Conservation (phyloP, 108 stramenopile genomes). For the Bacterosira constricta region DNA sequence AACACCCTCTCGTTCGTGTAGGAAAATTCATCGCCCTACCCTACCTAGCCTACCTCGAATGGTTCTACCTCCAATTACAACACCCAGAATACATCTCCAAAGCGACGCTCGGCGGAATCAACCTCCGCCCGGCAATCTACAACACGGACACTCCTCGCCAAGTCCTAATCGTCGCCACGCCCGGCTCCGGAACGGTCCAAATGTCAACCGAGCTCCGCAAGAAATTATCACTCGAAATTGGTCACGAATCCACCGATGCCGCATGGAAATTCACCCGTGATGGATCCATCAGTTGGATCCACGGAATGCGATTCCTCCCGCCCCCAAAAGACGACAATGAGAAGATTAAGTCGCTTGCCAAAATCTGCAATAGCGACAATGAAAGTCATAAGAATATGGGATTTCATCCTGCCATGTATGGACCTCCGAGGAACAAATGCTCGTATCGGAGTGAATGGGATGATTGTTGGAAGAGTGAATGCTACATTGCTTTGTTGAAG, state of each 20-base stretch:
- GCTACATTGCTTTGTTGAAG: constrained; percentile 22
- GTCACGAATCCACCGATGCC: constrained; percentile 37
- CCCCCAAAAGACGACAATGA: constrained; percentile 6
- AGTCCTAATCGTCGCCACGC: constrained; percentile 60
- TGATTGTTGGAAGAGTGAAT: constrained; percentile 55
- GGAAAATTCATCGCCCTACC: constrained; percentile 43
- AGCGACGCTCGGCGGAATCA: constrained; percentile 11
- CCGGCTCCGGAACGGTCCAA: constrained; percentile 23
- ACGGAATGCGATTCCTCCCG: constrained; percentile 32
- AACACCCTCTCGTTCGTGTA: constrained; percentile 28
- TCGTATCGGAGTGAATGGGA: constrained; percentile 41
- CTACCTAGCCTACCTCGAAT: constrained; percentile 34
- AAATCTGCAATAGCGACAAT: constrained; percentile 22
- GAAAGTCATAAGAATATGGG: constrained; percentile 49
- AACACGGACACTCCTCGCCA: constrained; percentile 49
- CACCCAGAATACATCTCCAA: constrained; percentile 48
- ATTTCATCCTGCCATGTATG: constrained; percentile 59
- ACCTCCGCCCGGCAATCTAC: constrained; percentile 50
- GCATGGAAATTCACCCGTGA: constrained; percentile 44
- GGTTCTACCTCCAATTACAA: constrained; percentile 50
- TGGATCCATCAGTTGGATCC: constrained; percentile 39
- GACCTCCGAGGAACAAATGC: constrained; percentile 29
- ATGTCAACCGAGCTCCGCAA: constrained; percentile 10
- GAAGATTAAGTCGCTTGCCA: neutral
- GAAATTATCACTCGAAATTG: constrained; percentile 35